These are phyloP conservation scores for Magnolia kwangsiensis DNA, from an alignment of 164 flowering plant species.

Conservation along the genomic window DNA sequence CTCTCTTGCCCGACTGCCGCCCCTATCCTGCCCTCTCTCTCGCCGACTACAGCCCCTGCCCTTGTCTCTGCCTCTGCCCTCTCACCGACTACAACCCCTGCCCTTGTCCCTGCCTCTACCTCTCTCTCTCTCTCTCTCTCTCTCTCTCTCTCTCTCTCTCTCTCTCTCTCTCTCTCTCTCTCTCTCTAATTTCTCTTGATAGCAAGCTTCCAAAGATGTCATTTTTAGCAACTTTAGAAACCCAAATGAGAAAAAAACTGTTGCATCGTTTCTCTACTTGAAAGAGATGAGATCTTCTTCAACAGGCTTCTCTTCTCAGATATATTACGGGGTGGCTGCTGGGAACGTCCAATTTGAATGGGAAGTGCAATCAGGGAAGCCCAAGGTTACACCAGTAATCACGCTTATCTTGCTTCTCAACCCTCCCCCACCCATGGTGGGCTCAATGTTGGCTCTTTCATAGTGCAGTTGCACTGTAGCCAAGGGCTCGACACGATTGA, in stretches of 20 bases:
- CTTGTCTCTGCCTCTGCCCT: too few species aligned
- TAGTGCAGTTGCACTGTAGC: too few species aligned
- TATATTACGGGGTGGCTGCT: constrained; percentile 1
- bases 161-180: too few species aligned
- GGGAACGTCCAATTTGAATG: neutral
- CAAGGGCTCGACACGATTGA: neutral
- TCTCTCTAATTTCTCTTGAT: too few species aligned
- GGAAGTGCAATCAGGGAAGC: constrained; percentile 1
- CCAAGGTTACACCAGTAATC: neutral
- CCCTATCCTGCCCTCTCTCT: too few species aligned
- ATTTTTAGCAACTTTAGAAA: neutral
- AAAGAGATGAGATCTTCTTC: constrained; percentile 9
- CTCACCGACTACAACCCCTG: too few species aligned
- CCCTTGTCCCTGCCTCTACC: too few species aligned
- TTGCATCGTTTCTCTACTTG: constrained; percentile 3
- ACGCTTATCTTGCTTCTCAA: neutral
- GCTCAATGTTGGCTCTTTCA: neutral
- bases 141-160: too few species aligned
- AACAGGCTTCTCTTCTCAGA: neutral
- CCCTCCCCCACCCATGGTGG: neutral
- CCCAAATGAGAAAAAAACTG: neutral
- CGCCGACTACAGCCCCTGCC: too few species aligned
- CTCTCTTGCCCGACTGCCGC: too few species aligned
- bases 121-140: too few species aligned
- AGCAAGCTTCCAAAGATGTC: neutral